phyloP scores from a whole-genome alignment of 2,329 filamentous ascomycete species.

The Xylaria sp. region DNA sequence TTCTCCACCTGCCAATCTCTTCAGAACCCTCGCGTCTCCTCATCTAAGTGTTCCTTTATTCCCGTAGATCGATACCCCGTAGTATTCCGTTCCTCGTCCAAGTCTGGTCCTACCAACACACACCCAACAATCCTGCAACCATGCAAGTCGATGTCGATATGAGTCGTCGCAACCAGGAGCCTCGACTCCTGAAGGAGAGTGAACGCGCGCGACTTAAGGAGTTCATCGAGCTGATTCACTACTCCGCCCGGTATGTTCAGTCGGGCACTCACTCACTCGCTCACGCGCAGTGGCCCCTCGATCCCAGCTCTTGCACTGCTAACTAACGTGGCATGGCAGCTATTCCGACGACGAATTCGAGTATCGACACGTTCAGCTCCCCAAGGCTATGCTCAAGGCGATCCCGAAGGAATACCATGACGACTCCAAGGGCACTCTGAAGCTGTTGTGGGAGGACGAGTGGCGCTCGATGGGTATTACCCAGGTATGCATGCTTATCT shows the following conservation, averaged over 20 bases:
- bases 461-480: conserved; percentile 97
- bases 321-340: conserved; percentile 41
- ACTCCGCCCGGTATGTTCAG: conserved; percentile 71
- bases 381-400: conserved; percentile 95
- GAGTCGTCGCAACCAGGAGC: conserved; percentile 78
- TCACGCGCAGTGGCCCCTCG: too few relatives aligned
- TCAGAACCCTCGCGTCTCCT: neutral
- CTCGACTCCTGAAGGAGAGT: conserved; percentile 70
- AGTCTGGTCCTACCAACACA: neutral
- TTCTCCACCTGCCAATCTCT: conserved; percentile 2
- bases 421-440: conserved; percentile 80
- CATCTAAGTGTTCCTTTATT: neutral
- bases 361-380: conserved; percentile 95
- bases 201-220: conserved; percentile 85
- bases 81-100: neutral
- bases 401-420: conserved; percentile 96
- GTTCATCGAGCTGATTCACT: conserved; percentile 90
- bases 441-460: conserved; percentile 96
- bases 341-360: conserved; percentile 92
- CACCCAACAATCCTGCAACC: conserved; percentile 8
- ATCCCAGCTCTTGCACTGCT: neutral
- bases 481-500: conserved; percentile 56
- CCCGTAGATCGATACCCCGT: neutral
- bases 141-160: conserved; percentile 64
- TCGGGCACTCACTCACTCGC: neutral